Evolutionary conservation across 345 rosid species (phyloP).

Genomic region (Hibiscus mutabilis): DNA sequence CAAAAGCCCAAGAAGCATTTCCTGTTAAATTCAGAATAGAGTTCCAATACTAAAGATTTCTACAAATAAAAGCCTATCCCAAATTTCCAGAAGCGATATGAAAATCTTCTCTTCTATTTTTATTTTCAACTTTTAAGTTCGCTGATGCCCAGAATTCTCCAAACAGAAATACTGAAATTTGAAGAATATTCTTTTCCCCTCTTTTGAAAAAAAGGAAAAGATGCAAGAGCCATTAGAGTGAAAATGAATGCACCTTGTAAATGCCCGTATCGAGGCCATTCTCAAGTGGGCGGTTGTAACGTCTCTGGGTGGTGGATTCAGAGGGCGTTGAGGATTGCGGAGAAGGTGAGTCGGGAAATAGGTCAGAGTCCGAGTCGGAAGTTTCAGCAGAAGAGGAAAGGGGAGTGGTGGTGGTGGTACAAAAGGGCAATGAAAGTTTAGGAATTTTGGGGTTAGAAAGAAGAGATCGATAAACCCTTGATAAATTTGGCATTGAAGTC

Average conservation of each 20-base stretch:
- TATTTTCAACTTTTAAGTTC: background rate
- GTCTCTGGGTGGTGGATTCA: constrained; percentile 19
- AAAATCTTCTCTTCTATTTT: too few species aligned
- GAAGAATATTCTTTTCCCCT: background rate
- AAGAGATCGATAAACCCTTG: constrained; percentile 41
- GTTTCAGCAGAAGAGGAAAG: constrained; percentile 23
- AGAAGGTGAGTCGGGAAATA: constrained; percentile 12
- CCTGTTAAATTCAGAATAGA: background rate
- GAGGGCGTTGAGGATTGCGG: constrained; percentile 19
- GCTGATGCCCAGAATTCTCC: background rate
- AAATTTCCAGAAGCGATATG: too few species aligned
- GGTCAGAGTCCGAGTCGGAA: constrained; percentile 29
- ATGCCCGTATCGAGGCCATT: constrained; percentile 72
- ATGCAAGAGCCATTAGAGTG: background rate
- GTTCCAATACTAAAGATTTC: background rate
- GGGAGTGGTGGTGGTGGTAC: constrained; percentile 21
- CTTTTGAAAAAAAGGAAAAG: too few species aligned
- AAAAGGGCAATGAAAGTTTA: constrained; percentile 3
- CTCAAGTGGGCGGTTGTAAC: constrained; percentile 48
- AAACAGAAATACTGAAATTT: background rate
- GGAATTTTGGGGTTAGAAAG: constrained; percentile 29
- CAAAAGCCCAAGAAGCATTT: background rate
- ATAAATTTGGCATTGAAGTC: constrained; percentile 40
- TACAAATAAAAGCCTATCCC: too few species aligned
- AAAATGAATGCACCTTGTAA: constrained; percentile 46